Conservation (phyloP, 2,329 filamentous ascomycete species). For the Apiospora marii region DNA sequence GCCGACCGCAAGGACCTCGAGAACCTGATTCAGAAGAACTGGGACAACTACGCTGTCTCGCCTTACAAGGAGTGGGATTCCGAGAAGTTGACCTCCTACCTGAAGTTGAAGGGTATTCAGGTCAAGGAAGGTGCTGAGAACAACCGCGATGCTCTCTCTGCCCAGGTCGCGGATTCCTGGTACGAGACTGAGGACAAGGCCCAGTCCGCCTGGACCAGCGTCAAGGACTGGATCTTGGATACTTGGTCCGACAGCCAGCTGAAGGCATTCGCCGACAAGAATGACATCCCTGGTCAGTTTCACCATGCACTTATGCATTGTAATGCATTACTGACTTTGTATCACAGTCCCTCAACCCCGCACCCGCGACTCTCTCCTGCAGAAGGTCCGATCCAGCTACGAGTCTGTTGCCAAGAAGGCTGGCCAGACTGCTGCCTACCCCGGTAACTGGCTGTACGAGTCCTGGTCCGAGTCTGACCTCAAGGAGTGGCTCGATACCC, state of each 20-base stretch:
- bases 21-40: constrained; percentile 86
- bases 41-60: constrained; percentile 77
- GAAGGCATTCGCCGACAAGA: constrained; percentile 89
- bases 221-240: constrained; percentile 93
- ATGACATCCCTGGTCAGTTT: constrained; percentile 74
- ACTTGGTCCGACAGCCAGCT: constrained; percentile 94
- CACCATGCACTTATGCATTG: no score
- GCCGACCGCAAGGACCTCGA: constrained; percentile 96
- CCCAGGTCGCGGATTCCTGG: constrained; percentile 77
- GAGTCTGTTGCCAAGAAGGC: constrained; percentile 76
- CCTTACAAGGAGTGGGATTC: constrained; percentile 83
- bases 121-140: constrained; percentile 71
- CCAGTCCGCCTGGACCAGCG: constrained; percentile 72
- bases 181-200: constrained; percentile 81
- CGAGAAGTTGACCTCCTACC: constrained; percentile 71
- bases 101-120: constrained; percentile 75
- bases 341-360: constrained; percentile 78
- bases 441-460: constrained; percentile 92
- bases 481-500: constrained; percentile 91
- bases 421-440: constrained; percentile 84
- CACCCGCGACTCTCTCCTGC: constrained; percentile 81
- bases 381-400: constrained; percentile 82
- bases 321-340: neutral
- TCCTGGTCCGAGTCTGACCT: constrained; percentile 92
- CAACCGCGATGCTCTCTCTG: constrained; percentile 72